Evolutionary conservation across 108 stramenopile species (phyloP).

Genomic region (Cafeteria roenbergensis): DNA sequence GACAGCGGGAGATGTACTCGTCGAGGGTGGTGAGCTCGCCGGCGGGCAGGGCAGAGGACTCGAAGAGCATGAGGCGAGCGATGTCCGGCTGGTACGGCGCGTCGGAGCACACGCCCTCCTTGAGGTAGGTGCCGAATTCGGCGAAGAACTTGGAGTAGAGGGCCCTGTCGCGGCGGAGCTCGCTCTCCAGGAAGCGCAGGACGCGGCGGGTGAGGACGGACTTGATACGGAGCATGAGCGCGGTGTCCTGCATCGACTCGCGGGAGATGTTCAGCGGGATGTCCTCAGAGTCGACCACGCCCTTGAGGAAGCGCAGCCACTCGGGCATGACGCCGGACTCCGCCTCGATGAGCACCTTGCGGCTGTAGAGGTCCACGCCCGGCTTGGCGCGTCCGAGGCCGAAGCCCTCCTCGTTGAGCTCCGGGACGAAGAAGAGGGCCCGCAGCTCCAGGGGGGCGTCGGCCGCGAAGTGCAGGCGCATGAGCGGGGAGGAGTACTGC

Average conservation of each 20-base stretch:
- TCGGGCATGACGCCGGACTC: conserved; percentile 84
- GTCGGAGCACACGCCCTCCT: conserved; percentile 89
- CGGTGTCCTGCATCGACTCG: conserved; percentile 89
- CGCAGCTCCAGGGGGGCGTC: conserved; percentile 95
- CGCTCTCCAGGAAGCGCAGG: conserved; percentile 55
- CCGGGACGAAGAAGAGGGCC: conserved; percentile 82
- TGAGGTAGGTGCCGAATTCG: conserved; percentile 84
- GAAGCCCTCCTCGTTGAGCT: conserved; percentile 54
- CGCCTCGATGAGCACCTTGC: conserved; percentile 85
- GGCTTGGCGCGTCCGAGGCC: conserved; percentile 92
- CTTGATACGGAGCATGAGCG: conserved; percentile 67
- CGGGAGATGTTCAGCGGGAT: conserved; percentile 83
- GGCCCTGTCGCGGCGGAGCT: conserved; percentile 71
- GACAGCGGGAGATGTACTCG: conserved; percentile 77
- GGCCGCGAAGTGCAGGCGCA: conserved; percentile 72
- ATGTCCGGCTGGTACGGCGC: conserved; percentile 63
- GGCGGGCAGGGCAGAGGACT: conserved; percentile 60
- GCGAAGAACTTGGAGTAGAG: conserved; percentile 77
- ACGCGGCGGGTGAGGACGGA: conserved; percentile 76
- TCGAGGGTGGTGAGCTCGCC: conserved; percentile 74
- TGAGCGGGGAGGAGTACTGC: conserved; percentile 66
- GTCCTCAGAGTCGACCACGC: conserved; percentile 95
- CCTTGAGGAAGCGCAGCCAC: conserved; percentile 84
- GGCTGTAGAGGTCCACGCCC: conserved; percentile 77
- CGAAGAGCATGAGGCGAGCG: conserved; percentile 82